Conservation (phyloP, 805 yeast species). For the Zygotorulaspora florentina region DNA sequence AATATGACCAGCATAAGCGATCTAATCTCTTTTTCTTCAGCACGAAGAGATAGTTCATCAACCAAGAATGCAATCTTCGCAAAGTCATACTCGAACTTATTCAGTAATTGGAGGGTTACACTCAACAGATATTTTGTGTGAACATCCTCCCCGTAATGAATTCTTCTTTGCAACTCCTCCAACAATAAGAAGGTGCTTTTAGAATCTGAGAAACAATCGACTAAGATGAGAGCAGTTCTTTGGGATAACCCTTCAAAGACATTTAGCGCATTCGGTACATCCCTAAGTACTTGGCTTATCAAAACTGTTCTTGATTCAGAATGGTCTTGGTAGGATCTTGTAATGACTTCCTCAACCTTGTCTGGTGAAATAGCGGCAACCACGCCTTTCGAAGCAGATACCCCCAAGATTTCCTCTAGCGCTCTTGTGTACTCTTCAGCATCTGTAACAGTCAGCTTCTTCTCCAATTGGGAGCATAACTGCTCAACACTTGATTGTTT, state of each 20-base stretch:
- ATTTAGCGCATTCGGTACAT: constrained; percentile 18
- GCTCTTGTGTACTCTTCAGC: constrained; percentile 19
- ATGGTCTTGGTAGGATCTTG: constrained; percentile 30
- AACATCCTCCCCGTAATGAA: constrained; percentile 21
- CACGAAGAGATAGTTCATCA: constrained; percentile 23
- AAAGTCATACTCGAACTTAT: constrained; percentile 26
- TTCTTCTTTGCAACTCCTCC: constrained; percentile 17
- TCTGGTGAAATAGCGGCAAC: constrained; percentile 5
- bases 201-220: constrained; percentile 21
- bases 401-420: constrained; percentile 17
- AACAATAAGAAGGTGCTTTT: constrained; percentile 18
- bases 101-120: constrained; percentile 28
- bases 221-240: constrained; percentile 20
- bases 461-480: constrained; percentile 18
- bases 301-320: constrained; percentile 21
- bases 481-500: constrained; percentile 8
- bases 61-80: constrained; percentile 25
- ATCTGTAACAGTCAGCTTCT: constrained; percentile 13
- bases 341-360: constrained; percentile 20
- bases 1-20: constrained; percentile 24
- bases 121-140: constrained; percentile 20
- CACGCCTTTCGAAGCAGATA: constrained; percentile 1
- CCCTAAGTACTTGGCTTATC: constrained; percentile 10
- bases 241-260: constrained; percentile 21
- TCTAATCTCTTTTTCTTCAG: constrained; percentile 18